Percentiles rank a stretch among this genome's conserved stretches.
Evolutionary conservation across 2,329 filamentous ascomycete species (phyloP).

Genomic region (Hypoxylon sp.): DNA sequence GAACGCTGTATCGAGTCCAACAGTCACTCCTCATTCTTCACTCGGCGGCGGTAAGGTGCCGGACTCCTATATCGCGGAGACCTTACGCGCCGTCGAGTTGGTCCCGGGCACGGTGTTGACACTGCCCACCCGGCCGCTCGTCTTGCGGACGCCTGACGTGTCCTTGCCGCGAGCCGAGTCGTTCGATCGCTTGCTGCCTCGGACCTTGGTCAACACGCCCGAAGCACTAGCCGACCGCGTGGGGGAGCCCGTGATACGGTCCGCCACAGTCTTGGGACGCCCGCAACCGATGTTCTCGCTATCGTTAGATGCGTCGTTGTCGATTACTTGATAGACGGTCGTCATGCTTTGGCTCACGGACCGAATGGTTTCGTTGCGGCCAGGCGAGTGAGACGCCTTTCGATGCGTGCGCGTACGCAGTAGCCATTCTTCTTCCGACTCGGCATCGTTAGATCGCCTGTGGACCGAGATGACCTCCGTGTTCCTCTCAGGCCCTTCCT

Average conservation of each 20-base stretch:
- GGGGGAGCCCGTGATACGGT: constrained; percentile 57
- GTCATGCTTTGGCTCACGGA: constrained; percentile 80
- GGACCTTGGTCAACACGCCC: constrained; percentile 69
- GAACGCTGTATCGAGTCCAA: constrained; percentile 35
- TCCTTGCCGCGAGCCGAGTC: constrained; percentile 62
- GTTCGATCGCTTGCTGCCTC: constrained; percentile 64
- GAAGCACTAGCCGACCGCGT: constrained; percentile 61
- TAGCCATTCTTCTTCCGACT: constrained; percentile 85
- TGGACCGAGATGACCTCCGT: constrained; percentile 68
- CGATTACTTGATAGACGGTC: constrained; percentile 69
- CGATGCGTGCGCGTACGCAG: constrained; percentile 75
- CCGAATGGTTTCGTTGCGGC: constrained; percentile 67
- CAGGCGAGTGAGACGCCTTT: constrained; percentile 70
- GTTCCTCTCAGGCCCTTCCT: constrained; percentile 61
- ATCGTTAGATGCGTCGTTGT: constrained; percentile 74
- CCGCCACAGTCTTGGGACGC: constrained; percentile 63
- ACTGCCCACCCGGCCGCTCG: constrained; percentile 70
- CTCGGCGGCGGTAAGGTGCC: constrained; percentile 28
- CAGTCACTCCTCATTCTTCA: constrained; percentile 26
- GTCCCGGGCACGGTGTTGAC: constrained; percentile 55
- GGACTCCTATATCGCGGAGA: constrained; percentile 55
- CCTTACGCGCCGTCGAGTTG: constrained; percentile 60
- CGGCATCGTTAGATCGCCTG: constrained; percentile 67
- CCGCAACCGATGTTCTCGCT: constrained; percentile 72
- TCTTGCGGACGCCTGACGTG: constrained; percentile 67